A percentile compares a stretch with the other conserved stretches of the same genome.
phyloP scores from a whole-genome alignment of 257 asterid genomes.

The Salvia hispanica region DNA sequence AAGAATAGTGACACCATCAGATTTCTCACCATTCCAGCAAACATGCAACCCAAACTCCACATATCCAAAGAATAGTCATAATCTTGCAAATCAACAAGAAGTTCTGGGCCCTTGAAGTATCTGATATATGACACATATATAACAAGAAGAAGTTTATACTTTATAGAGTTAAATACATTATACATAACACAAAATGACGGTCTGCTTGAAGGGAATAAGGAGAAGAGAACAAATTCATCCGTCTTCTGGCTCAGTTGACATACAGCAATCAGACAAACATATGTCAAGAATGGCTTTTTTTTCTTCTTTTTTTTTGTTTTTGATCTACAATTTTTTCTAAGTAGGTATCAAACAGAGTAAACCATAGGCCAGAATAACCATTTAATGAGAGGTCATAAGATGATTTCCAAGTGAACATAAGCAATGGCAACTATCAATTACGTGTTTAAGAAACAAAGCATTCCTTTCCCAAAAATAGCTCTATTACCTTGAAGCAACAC shows the following conservation, averaged over 20 bases:
- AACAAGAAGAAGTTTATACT: background rate
- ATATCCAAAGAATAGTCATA: constrained; percentile 71
- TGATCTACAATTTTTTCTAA: background rate
- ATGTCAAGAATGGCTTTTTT: background rate
- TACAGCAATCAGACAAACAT: background rate
- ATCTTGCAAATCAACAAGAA: constrained; percentile 76
- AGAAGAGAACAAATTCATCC: background rate
- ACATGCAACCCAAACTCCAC: constrained; percentile 92
- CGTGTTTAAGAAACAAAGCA: constrained; percentile 8
- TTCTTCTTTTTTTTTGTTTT: too few relatives aligned
- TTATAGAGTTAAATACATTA: background rate
- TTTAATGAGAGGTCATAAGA: background rate
- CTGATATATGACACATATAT: constrained; percentile 28
- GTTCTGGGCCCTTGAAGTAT: constrained; percentile 59
- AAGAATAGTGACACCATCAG: background rate
- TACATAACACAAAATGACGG: background rate
- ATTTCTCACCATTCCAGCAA: constrained; percentile 95
- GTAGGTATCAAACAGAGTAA: background rate
- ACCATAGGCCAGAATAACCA: constrained; percentile 4
- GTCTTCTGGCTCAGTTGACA: background rate
- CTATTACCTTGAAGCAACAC: constrained; percentile 79
- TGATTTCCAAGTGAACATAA: background rate
- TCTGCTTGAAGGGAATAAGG: background rate
- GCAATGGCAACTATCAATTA: background rate
- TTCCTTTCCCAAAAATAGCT: constrained; percentile 11